Base-by-base conservation (phyloP, 306 rosid species). In the Prunus mume region DNA sequence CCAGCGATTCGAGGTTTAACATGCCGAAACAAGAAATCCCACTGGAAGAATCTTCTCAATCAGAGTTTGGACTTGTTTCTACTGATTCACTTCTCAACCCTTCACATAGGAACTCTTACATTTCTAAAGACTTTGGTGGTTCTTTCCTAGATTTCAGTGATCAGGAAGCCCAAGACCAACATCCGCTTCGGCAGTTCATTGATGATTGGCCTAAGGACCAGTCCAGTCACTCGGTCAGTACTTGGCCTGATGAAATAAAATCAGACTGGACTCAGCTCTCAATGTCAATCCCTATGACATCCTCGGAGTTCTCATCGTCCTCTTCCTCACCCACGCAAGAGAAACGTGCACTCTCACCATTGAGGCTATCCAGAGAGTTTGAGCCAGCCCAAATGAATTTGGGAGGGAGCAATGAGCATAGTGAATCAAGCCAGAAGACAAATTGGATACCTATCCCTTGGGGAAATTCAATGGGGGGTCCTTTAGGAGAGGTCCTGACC, bases 201-300 rank as follows among this genome's bases (percentile, higher is more conserved):
- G 86, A 85, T 66, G 80, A 80, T 45, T 84, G 78, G 84, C 87
- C 87, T 12, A 81, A 86, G 61, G 84, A 78, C 80, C 82, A 81
- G 56, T 84, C 86, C 20, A 67, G 43, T 56, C 69, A 68, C 30
- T 75, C 85, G 0, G 82, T 80, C 76, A 69, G 74, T 28, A 71
- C 78, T 19, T 86, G 89, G 89, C 85, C 86, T 0, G 85, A 80
- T 57, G 87, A 81, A 38, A 32, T 87, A 8, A 87, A 82, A 71
- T 79, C 86, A 4, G 90, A 87, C 56, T 82, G 86, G 85, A 87
- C 88, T 22, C 85, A 80, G 66, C 88, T 84, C 55, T 87, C 88
- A 46, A 84, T 84, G 88, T 80, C 90, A 7, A 81, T 78, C 47
- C 90, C 89, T 27, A 74, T 79, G 86, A 57, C 83, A 1, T 24